Evolutionary conservation across 495 filamentous ascomycete genomes (phyloP).

Genomic region (Chaetomidium leptoderma): DNA sequence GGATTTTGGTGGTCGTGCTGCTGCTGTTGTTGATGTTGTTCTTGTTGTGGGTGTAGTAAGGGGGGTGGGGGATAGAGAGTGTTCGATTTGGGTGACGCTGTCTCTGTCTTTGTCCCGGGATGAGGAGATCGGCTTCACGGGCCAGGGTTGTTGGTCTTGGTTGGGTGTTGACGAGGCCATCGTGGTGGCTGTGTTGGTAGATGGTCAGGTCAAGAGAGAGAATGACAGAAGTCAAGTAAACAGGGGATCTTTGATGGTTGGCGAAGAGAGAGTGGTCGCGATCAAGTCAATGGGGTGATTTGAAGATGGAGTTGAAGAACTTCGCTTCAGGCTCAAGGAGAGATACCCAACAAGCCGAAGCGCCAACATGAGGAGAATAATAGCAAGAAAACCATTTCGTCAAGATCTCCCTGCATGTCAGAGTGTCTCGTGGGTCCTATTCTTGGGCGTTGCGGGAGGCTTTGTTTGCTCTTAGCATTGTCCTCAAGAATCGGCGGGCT

Average conservation of each 20-base stretch:
- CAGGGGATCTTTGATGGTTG: not conserved
- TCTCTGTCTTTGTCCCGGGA: not conserved
- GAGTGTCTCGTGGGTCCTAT: not conserved
- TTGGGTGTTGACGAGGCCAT: not conserved
- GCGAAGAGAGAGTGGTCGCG: not conserved
- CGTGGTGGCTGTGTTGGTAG: not conserved
- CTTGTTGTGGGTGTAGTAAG: not conserved
- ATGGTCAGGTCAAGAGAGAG: not conserved
- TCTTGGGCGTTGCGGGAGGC: constrained; percentile 4
- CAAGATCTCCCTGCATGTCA: not conserved
- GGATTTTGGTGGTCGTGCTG: constrained; percentile 21
- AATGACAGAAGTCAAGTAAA: not conserved
- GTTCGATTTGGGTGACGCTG: constrained; percentile 7
- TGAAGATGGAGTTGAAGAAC: not conserved
- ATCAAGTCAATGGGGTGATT: not conserved
- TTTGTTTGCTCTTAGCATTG: constrained; percentile 32
- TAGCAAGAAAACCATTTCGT: not conserved
- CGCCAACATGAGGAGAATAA: not conserved
- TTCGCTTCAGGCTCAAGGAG: no score
- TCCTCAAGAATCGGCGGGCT: constrained; percentile 2
- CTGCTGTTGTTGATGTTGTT: not conserved
- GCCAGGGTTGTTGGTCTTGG: not conserved
- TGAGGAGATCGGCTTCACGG: not conserved
- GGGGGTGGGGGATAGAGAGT: not conserved
- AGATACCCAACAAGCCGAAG: not conserved